Evolutionary conservation across 306 rosid genomes (phyloP).

Genomic region (Styphnolobium japonicum): DNA sequence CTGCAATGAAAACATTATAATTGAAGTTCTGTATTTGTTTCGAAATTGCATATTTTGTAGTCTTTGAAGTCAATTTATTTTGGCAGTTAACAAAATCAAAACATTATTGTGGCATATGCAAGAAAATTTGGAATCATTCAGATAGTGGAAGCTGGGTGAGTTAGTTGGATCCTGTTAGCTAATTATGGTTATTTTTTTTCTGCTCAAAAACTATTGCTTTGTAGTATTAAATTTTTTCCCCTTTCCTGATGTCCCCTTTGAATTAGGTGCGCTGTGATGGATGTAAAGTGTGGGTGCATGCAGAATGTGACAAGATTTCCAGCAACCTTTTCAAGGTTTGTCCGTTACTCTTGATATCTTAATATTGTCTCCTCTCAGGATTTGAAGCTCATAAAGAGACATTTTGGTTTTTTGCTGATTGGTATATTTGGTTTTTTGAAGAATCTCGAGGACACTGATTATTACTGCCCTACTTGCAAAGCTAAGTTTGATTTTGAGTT

Average conservation of each 20-base stretch:
- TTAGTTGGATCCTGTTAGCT: slow-evolving; percentile 23
- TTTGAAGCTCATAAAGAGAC: slow-evolving; percentile 14
- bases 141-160: slow-evolving; percentile 99
- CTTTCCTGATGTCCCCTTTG: slow-evolving; percentile 18
- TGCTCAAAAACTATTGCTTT: slow-evolving; percentile 8
- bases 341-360: slow-evolving; percentile 18
- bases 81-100: slow-evolving; percentile 83
- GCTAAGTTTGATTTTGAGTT: slow-evolving; percentile 92
- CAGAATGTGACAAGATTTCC: slow-evolving; percentile 91
- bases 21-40: slow-evolving; percentile 24
- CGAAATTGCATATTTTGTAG: background rate
- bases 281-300: slow-evolving; percentile 99
- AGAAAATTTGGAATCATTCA: slow-evolving; percentile 85
- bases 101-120: slow-evolving; percentile 97
- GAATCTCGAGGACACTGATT: slow-evolving; percentile 92
- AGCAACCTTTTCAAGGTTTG: slow-evolving; percentile 78
- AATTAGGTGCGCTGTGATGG: slow-evolving; percentile 98
- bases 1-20: slow-evolving; percentile 8
- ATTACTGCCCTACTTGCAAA: slow-evolving; percentile 97
- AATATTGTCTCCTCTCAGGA: slow-evolving; percentile 18
- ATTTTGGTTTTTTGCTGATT: slow-evolving; percentile 38
- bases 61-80: slow-evolving; percentile 21
- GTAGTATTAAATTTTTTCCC: background rate
- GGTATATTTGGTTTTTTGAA: slow-evolving; percentile 31
- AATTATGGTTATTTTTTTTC: slow-evolving; percentile 10